Evolutionary conservation across 495 filamentous ascomycete species (phyloP).

Genomic region (Trichoderma erinaceum): DNA sequence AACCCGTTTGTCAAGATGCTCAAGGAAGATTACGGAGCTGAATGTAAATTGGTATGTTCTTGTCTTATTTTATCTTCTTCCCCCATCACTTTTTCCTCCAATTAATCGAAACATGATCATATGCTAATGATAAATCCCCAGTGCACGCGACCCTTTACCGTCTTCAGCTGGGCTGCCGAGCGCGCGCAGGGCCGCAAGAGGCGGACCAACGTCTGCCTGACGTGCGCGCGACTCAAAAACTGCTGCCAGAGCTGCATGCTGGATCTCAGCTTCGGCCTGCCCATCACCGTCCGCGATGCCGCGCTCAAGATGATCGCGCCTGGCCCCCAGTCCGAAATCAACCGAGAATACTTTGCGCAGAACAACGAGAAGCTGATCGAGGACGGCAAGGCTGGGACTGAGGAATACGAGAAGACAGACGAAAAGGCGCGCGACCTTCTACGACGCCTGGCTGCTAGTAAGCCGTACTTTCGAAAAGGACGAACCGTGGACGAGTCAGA

Average conservation of each 20-base stretch:
- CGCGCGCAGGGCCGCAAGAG: conserved; percentile 80
- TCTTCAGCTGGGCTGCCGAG: conserved; percentile 89
- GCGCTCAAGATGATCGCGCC: conserved; percentile 95
- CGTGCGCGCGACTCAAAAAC: conserved; percentile 90
- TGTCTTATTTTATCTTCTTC: background rate
- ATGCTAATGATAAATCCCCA: background rate
- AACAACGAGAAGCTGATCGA: conserved; percentile 93
- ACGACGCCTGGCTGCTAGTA: conserved; percentile 76
- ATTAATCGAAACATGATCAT: background rate
- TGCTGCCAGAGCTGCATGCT: conserved; percentile 99
- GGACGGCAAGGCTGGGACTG: conserved; percentile 68
- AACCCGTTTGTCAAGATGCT: conserved; percentile 99
- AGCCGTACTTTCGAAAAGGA: conserved; percentile 88
- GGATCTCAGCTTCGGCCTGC: conserved; percentile 88
- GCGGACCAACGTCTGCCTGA: conserved; percentile 88
- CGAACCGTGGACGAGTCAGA: conserved; percentile 48
- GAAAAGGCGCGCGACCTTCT: conserved; percentile 90
- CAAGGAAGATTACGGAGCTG: conserved; percentile 85
- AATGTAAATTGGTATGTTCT: conserved; percentile 53
- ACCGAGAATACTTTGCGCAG: conserved; percentile 95
- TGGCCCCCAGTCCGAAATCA: conserved; percentile 82
- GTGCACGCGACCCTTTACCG: conserved; percentile 91
- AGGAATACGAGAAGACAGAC: conserved; percentile 93
- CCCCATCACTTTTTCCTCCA: background rate
- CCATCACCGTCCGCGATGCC: conserved; percentile 91